These are phyloP conservation scores for Colletotrichum acutatum DNA, from an alignment of 2,329 filamentous ascomycete genomes.

Conservation along the genomic window DNA sequence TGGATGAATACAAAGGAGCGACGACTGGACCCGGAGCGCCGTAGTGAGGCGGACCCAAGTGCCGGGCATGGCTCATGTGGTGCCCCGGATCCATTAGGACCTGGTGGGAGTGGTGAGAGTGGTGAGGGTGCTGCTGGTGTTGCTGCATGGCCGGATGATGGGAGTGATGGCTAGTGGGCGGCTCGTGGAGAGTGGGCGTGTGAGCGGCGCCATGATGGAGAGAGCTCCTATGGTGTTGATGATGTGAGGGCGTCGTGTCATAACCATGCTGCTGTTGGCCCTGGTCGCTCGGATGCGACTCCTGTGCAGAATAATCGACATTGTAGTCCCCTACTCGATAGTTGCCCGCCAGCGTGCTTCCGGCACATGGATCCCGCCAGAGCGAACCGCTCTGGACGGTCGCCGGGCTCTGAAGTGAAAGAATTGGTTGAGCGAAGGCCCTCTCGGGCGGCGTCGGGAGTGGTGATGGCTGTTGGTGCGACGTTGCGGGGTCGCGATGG, in stretches of 20 bases:
- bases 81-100: constrained; percentile 64
- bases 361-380: constrained; percentile 81
- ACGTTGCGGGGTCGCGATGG: constrained; percentile 41
- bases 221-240: constrained; percentile 56
- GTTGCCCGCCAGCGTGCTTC: constrained; percentile 78
- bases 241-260: constrained; percentile 53
- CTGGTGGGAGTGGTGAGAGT: constrained; percentile 45
- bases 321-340: constrained; percentile 80
- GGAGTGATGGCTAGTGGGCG: constrained; percentile 52
- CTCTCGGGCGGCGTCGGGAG: constrained; percentile 60
- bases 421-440: constrained; percentile 65
- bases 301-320: constrained; percentile 79
- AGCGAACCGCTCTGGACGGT: constrained; percentile 80
- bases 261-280: constrained; percentile 73
- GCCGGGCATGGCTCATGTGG: constrained; percentile 62
- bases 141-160: constrained; percentile 50
- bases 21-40: constrained; percentile 60
- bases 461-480: constrained; percentile 31
- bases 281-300: constrained; percentile 72
- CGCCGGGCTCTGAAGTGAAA: constrained; percentile 71
- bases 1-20: constrained; percentile 62
- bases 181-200: constrained; percentile 58
- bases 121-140: constrained; percentile 29
- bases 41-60: constrained; percentile 65
- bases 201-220: constrained; percentile 57